Percentiles rank a stretch among this genome's conserved stretches.
Conservation (phyloP, 176 grass and related monocot genomes). For the Echinochloa phyllopogon region DNA sequence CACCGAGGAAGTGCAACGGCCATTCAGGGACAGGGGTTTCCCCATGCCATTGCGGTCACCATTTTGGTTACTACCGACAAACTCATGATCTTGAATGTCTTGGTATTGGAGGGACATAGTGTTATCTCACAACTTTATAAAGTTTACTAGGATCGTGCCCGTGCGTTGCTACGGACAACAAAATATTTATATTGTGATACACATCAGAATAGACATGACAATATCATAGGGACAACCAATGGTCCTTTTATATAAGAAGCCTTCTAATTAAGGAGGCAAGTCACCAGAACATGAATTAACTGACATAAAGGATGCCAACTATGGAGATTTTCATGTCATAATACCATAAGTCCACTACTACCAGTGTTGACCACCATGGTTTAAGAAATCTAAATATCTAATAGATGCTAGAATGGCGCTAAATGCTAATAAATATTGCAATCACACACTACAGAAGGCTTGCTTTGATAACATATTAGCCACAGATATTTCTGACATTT, state of each 20-base stretch:
- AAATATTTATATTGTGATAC: no score
- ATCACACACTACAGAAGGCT: background rate
- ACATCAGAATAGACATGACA: no score
- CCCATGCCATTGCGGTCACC: background rate
- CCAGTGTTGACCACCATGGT: background rate
- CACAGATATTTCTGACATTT: no score
- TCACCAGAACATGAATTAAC: background rate
- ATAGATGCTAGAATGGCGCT: background rate
- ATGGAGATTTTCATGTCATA: constrained; percentile 4
- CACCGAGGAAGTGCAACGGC: background rate
- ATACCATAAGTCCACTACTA: background rate
- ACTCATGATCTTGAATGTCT: background rate
- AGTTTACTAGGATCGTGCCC: no score
- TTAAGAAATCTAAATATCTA: background rate
- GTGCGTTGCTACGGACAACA: no score
- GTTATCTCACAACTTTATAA: background rate
- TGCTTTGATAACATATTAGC: background rate
- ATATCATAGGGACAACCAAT: no score
- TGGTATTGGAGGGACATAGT: background rate
- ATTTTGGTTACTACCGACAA: background rate
- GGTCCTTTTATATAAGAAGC: no score
- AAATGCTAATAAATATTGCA: constrained; percentile 1
- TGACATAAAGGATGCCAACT: background rate
- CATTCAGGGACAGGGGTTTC: background rate
- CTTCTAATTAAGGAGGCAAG: background rate